Evolutionary conservation across 2,329 filamentous ascomycete species (phyloP), one percentile per base, ranked within the genome.

Genomic region (Hypomyces rosellus): DNA sequence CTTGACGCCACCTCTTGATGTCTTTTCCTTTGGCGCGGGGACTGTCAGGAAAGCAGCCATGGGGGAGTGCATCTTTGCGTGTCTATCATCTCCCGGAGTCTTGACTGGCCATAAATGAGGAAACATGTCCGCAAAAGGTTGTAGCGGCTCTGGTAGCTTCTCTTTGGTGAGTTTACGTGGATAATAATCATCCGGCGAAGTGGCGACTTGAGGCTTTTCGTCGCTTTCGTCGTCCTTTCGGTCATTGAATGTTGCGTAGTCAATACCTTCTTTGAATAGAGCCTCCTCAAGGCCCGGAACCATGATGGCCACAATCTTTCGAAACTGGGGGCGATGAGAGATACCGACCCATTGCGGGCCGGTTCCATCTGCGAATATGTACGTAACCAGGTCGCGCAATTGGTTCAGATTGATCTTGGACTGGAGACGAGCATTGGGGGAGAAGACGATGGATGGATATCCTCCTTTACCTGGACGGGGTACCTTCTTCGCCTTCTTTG

Each of bases 241-340:
- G 22, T 70, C 63, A 40, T 74, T 72, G 60, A 75, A 81, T 1
- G 63, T 68, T 9, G 68, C 63, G 45, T 76, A 76, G 55, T 82
- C 70, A 36, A 77, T 73, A 36, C 69, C 63, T 12, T 80, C 76
- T 65, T 86, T 81, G 70, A 97, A 95, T 87, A 97, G 93, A 55
- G 83, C 86, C 61, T 89, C 81, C 64, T 97, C 92, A 20, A 99
- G 71, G 0, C 93, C 93, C 11, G 93, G 93, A 11, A 96, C 84
- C 87, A 96, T 92, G 57, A 99, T 73, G 38, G 88, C 81, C 30
- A 97, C 91, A 30, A 95, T 86, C 69, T 93, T 95, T 55, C 81
- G 74, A 59, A 87, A 82, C 52, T 82, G 74, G 5, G 80, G 77
- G 42, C 84, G 75, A 60, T 86, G 77, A 52, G 73, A 73, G 45